Conservation (phyloP, 306 rosid species). For the Chamaecrista fasciculata region DNA sequence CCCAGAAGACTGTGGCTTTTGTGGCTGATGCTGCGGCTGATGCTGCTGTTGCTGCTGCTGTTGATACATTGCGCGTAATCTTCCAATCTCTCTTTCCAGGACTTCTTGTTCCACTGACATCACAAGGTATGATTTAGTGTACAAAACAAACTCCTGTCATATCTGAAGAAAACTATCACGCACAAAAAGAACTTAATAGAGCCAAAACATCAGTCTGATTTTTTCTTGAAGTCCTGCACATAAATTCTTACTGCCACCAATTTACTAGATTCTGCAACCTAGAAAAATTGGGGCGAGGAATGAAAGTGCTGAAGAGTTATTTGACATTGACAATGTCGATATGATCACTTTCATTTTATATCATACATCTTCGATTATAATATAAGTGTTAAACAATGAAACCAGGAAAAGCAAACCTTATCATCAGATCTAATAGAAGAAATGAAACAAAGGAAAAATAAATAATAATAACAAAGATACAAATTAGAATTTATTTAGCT, state of each 20-base stretch:
- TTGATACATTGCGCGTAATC: constrained; percentile 74
- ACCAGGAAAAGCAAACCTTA: not conserved
- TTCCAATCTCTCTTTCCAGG: constrained; percentile 93
- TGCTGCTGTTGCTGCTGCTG: constrained; percentile 64
- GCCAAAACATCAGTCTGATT: not conserved
- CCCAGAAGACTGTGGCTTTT: constrained; percentile 48
- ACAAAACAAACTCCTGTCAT: constrained; percentile 23
- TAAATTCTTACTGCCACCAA: not conserved
- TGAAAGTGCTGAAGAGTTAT: not conserved
- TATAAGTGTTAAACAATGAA: not conserved
- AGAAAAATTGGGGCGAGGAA: not conserved
- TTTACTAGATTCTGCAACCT: not conserved
- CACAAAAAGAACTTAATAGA: constrained; percentile 2
- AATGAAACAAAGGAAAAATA: not conserved
- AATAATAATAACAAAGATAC: not conserved
- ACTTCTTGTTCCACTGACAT: constrained; percentile 97
- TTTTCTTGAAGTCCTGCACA: not conserved
- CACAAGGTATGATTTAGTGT: constrained; percentile 36
- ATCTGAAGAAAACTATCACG: constrained; percentile 14
- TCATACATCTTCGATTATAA: not conserved
- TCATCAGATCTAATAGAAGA: not conserved
- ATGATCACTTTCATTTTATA: constrained; percentile 5
- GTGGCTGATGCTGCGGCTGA: constrained; percentile 37
- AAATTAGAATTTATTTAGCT: not conserved
- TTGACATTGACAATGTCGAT: not conserved